Conservation (phyloP, 2,329 filamentous ascomycete genomes). For the Grosmannia serpens region DNA sequence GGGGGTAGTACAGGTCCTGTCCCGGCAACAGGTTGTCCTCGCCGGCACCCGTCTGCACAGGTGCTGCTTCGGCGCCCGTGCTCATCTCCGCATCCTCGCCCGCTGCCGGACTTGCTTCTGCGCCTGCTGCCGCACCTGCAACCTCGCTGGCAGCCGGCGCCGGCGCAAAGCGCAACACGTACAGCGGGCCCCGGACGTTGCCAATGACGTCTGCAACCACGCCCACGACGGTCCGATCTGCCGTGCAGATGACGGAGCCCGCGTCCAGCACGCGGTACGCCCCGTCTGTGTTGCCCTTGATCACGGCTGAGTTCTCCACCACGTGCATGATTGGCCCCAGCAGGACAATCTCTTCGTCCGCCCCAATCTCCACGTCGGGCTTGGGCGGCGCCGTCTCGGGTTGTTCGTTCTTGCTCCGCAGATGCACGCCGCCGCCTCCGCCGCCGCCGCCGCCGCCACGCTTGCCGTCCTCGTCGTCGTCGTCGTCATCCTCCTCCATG, state of each 20-base stretch:
- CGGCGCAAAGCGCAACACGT: conserved; percentile 64
- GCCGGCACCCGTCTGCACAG: conserved; percentile 35
- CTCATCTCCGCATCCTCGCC: not conserved
- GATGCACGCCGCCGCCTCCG: conserved; percentile 27
- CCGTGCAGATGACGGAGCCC: conserved; percentile 71
- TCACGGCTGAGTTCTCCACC: conserved; percentile 66
- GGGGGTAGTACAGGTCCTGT: conserved; percentile 66
- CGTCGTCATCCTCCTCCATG: conserved; percentile 25
- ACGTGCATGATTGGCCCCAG: conserved; percentile 67
- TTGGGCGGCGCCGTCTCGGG: conserved; percentile 53
- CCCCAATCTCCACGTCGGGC: conserved; percentile 67
- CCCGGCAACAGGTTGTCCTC: conserved; percentile 57
- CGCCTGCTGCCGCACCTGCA: not conserved
- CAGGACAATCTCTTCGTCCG: conserved; percentile 63
- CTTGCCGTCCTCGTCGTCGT: conserved; percentile 22
- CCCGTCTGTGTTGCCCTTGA: conserved; percentile 67
- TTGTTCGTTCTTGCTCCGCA: conserved; percentile 76
- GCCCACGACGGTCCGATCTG: conserved; percentile 65
- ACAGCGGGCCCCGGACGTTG: conserved; percentile 73
- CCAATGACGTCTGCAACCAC: conserved; percentile 79
- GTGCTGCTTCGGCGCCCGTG: not conserved
- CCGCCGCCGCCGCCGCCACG: conserved; percentile 20
- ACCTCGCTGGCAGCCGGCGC: not conserved
- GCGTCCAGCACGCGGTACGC: conserved; percentile 77
- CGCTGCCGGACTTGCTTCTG: not conserved